These are phyloP conservation scores for Sclerotinia trifoliorum DNA, from an alignment of 2,329 filamentous ascomycete species.

Conservation along the genomic window DNA sequence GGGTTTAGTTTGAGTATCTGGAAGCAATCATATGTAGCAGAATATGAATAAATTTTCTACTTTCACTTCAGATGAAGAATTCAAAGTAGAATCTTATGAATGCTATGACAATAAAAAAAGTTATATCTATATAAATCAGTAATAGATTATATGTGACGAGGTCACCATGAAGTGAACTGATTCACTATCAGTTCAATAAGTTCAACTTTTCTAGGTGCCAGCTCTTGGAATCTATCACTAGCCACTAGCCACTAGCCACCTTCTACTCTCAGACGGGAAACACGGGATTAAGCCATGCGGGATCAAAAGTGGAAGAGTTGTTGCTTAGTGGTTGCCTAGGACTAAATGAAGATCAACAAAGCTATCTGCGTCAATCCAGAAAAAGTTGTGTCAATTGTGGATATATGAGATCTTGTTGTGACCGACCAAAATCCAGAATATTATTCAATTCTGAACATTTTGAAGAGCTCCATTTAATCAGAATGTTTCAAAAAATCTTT, in stretches of 20 bases:
- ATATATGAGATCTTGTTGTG: conserved; percentile 6
- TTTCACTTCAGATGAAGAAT: background rate
- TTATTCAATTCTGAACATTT: background rate
- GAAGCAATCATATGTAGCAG: conserved; percentile 2
- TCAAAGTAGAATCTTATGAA: background rate
- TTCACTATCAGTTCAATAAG: background rate
- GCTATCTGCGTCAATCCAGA: background rate
- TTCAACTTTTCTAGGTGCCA: background rate
- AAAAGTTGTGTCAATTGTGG: conserved; percentile 3
- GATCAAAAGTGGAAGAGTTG: background rate
- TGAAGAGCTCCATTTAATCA: too few relatives aligned
- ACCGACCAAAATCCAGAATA: background rate
- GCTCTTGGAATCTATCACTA: background rate
- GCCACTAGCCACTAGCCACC: conserved; percentile 17
- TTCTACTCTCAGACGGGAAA: background rate
- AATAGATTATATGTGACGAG: too few relatives aligned
- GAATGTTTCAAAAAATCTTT: too few relatives aligned
- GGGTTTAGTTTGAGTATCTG: conserved; percentile 13
- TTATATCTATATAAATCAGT: background rate
- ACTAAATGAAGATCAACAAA: conserved; percentile 11
- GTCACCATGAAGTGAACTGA: background rate
- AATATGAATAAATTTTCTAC: background rate
- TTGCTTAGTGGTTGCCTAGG: conserved; percentile 14
- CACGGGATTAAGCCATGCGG: background rate
- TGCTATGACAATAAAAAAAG: background rate